These are phyloP conservation scores for Stachybotrys chartarum DNA, from an alignment of 2,329 filamentous ascomycete genomes.

Conservation along the genomic window DNA sequence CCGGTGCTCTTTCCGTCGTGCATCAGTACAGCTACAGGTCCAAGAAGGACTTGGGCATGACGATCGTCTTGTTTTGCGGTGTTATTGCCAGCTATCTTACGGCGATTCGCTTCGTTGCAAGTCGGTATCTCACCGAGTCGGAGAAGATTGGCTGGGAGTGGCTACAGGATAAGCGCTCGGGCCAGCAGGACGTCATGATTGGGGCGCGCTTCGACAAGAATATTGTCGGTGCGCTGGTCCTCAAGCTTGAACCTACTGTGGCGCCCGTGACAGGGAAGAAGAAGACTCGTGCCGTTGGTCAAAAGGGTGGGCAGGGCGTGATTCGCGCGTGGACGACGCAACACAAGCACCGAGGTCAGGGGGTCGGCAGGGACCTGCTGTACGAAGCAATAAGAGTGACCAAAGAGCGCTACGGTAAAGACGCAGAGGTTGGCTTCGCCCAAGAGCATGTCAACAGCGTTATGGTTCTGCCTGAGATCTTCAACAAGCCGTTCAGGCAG, in stretches of 20 bases:
- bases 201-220: constrained; percentile 61
- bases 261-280: constrained; percentile 21
- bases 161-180: constrained; percentile 34
- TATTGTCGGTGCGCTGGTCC: constrained; percentile 63
- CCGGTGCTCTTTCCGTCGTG: constrained; percentile 32
- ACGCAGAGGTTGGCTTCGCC: constrained; percentile 64
- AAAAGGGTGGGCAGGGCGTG: constrained; percentile 56
- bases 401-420: constrained; percentile 60
- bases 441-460: constrained; percentile 69
- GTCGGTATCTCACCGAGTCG: constrained; percentile 56
- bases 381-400: constrained; percentile 65
- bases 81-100: constrained; percentile 58
- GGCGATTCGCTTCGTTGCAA: constrained; percentile 51
- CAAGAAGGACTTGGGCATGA: constrained; percentile 43
- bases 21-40: constrained; percentile 40
- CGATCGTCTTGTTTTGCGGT: constrained; percentile 51
- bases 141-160: constrained; percentile 56
- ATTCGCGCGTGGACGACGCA: constrained; percentile 80
- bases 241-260: constrained; percentile 51
- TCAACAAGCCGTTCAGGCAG: constrained; percentile 53
- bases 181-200: constrained; percentile 50
- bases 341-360: constrained; percentile 60
- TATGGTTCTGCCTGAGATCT: constrained; percentile 54
- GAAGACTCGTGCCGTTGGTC: constrained; percentile 30
- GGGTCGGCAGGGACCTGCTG: constrained; percentile 66